Evolutionary conservation across 345 rosid species (phyloP), one percentile per base, ranked within the genome.

Genomic region (Capsella bursapastoris): DNA sequence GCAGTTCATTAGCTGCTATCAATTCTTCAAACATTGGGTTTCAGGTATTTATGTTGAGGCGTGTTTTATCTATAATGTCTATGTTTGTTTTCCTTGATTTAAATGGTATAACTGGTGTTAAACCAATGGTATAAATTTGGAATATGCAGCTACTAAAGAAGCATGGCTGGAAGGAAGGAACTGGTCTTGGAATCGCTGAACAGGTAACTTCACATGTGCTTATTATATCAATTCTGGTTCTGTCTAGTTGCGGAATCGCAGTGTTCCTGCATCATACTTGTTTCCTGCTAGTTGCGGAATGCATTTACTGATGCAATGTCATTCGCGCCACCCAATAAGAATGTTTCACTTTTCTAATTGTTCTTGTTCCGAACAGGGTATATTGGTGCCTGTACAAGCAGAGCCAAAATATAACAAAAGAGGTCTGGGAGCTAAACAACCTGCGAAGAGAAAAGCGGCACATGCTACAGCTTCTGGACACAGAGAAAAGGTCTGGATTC

Each of bases 91-190:
- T 16, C 12, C 14, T 13, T 66, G 12, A 15, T 27, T 67, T 13
- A 5, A 12, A 14, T 44, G 28, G 35, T 43, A 50, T 59, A 34
- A 0, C 22, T 37, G 16, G 66, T 70, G 11, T 12, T 56, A 22
- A 68, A 38, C 12, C 4, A 68, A 5, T 58, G 8, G 14, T 51
- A 11, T 64, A 3, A n/a, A 57, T 15, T 29, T 25, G 57, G 10
- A 22, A 52, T 68, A 22, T 66, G 73, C 85, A 91, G 97, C 90
- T 93, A 28, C 80, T 91, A 68, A 91, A 88, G 88, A 93, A 91
- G 87, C 96, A 91, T 70, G 97, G 98, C 14, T 93, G 98, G 98
- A 91, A 87, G 79, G 97, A 91, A 87, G 97, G 98, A 62, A 84
- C 87, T 29, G 96, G 97, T 78, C 92, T 93, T 71, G 97, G 98